phyloP scores from a whole-genome alignment of 23 red algal species.

The Cyanidioschyzon merolae region DNA sequence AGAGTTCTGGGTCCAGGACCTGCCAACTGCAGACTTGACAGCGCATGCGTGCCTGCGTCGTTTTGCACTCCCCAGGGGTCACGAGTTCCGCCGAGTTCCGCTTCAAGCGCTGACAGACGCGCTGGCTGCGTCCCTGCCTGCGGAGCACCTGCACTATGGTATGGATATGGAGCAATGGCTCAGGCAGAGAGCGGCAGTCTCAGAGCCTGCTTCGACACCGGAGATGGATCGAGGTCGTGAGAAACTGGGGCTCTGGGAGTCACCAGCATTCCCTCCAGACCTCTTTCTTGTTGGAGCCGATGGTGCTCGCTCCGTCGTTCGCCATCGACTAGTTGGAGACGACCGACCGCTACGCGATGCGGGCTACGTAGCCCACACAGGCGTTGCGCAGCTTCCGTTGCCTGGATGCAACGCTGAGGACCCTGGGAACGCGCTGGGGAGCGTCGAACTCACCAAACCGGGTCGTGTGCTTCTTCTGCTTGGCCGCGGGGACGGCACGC shows the following conservation, averaged over 20 bases:
- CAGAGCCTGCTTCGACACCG: too few relatives aligned
- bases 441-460: neutral
- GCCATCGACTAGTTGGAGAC: neutral
- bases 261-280: neutral
- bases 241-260: neutral
- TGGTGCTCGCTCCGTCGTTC: slow-evolving; percentile 26
- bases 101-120: neutral
- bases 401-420: neutral
- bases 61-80: neutral
- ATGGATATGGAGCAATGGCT: neutral
- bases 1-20: neutral
- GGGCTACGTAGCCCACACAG: slow-evolving; percentile 4
- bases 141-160: neutral
- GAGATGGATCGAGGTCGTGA: neutral
- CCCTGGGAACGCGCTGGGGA: neutral
- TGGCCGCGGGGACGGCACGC: slow-evolving; percentile 5
- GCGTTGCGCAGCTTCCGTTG: neutral
- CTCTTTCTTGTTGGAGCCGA: slow-evolving; percentile 51
- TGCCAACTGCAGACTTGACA: neutral
- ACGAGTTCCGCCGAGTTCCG: slow-evolving; percentile 9
- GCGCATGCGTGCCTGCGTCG: neutral
- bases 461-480: neutral
- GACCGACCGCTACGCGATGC: neutral
- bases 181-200: too few relatives aligned
- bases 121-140: neutral